A percentile compares a stretch with the other conserved stretches of the same genome.
phyloP scores from a whole-genome alignment of 331 rosid species.

The Pyracantha coccinea region DNA sequence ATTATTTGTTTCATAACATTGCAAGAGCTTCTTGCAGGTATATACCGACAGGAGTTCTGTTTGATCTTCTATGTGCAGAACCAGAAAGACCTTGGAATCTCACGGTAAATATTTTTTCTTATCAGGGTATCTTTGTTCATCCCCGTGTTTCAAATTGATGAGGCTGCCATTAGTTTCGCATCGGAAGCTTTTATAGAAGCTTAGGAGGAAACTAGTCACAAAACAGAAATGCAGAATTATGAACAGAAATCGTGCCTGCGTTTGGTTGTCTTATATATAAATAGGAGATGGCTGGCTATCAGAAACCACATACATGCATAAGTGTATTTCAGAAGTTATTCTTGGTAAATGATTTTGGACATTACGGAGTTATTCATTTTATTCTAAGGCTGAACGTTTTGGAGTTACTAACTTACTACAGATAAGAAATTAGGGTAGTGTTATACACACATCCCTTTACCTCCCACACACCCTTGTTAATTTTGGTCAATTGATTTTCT shows the following conservation, averaged over 20 bases:
- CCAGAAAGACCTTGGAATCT: conserved; percentile 97
- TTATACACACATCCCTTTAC: too few species aligned
- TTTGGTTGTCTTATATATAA: not conserved
- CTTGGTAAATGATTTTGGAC: not conserved
- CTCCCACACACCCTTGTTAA: too few species aligned
- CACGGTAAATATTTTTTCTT: conserved; percentile 35
- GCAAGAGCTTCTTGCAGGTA: conserved; percentile 41
- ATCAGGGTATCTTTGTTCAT: not conserved
- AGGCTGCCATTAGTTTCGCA: not conserved
- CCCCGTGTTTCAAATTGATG: not conserved
- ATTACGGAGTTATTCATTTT: too few species aligned
- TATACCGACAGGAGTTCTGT: conserved; percentile 91
- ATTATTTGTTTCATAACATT: not conserved
- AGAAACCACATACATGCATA: not conserved
- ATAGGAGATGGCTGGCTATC: not conserved
- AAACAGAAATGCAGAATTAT: not conserved
- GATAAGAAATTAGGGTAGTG: too few species aligned
- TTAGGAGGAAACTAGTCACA: not conserved
- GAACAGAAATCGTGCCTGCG: not conserved
- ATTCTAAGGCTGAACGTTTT: too few species aligned
- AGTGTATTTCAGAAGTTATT: not conserved
- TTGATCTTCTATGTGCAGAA: conserved; percentile 81
- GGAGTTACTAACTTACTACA: too few species aligned
- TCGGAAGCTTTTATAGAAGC: not conserved
- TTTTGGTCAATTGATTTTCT: too few species aligned